Evolutionary conservation across 495 filamentous ascomycete genomes (phyloP), one percentile per base, ranked within the genome.

Genomic region (Clavariopsis aquatica): DNA sequence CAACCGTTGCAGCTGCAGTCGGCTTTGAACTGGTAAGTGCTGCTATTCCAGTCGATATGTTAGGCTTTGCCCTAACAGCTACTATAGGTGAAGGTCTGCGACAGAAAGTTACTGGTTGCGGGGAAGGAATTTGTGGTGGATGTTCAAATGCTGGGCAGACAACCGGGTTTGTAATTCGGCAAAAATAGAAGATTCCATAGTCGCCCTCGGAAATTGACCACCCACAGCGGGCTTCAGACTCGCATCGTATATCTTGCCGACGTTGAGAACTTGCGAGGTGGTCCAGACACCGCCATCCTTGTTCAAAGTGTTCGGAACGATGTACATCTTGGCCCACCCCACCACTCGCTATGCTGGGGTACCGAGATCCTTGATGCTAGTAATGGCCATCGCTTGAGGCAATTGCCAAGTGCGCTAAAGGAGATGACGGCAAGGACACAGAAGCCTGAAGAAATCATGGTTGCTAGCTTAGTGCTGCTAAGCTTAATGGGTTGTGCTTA

Each of bases 321-420:
- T 49, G 45, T 49, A 49, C 19, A 7, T 49, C 15, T 49, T 49
- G 45, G 19, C 19, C 45, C 45, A 49, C 19, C 19, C 22, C 5
- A 49, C 45, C 6, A 49, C 45, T 23, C 22, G 7, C 7, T 7
- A 7, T 17, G 6, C 45, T 34, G 31, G 31, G 6, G n/a, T 49
- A 17, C 19, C 45, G 45, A 49, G 45, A 23, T 49, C 45, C 7
- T 23, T 49, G 45, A 49, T 49, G 17, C n/a, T 19, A 17, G 7
- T n/a, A 23, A 49, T 49, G 17, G 45, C 45, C 45, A 49, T 49
- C 45, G 45, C 22, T 49, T 49, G 45, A 49, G 45, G 45, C 45
- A 49, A 17, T 49, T 23, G 22, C 45, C 45, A 49, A 49, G 19
- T 6, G 45, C 15, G 15, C 5, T 49, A 23, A 49, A 49, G 45